Base-by-base conservation (phyloP, 2,329 filamentous ascomycete species). In the Aspergillus luchuensis region DNA sequence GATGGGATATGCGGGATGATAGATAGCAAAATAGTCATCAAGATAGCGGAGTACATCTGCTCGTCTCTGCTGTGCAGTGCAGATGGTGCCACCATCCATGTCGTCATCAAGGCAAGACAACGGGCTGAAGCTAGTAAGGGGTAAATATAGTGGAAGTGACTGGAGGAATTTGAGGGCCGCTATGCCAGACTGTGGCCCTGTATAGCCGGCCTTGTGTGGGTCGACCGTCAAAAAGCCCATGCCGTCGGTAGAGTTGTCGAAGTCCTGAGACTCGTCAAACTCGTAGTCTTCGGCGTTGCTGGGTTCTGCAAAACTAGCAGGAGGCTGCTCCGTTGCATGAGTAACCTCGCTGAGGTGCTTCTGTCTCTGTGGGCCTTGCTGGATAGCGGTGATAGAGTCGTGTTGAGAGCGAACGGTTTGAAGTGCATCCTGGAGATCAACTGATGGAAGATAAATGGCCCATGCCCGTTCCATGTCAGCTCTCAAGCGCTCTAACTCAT, bases 251-350 rank as follows among this genome's bases (percentile, higher is more conserved):
- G 63, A 65, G 33, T 65, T 66, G 47, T 65, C 63, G 39, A 66
- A 66, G 41, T 66, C 64, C 49, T 65, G 64, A 8, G 64, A 66
- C 33, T 66, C 64, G 43, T 66, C 64, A 19, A 66, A 66, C 57
- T 66, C 64, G 41, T 65, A 66, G 52, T 65, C 64, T 30, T 66
- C 64, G 3, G 64, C 64, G 23, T 66, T 66, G 51, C 61, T 66
- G 49, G 61, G 63, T 33, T 66, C 64, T 1, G 57, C 61, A 39
- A 65, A 58, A 49, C 53, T 52, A 45, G 56, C 57, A 5, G 64
- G 63, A 7, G 59, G 59, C 52, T 66, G 64, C 17, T 66, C 64
- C 10, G 61, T 66, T 7, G 63, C 60, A 53, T 65, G 64, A 4
- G 59, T 59, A 5, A 63, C 36, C 10, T 66, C 64, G 17, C 55